Base-by-base conservation (phyloP, 2,329 filamentous ascomycete species). In the Aaosphaeria arxii region DNA sequence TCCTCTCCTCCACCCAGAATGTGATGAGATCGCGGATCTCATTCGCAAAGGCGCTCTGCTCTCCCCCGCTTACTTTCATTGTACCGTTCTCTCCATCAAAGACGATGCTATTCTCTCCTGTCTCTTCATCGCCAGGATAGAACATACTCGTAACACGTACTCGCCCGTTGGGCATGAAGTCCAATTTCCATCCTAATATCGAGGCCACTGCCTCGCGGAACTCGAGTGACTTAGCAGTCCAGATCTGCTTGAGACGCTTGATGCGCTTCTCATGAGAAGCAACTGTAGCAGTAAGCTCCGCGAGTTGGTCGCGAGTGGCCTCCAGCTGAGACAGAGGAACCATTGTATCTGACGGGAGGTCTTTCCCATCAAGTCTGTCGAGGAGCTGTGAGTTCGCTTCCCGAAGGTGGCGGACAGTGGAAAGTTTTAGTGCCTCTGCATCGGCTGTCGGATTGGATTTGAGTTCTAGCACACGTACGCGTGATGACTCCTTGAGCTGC, bases 1-100 rank as follows among this genome's bases (percentile, higher is more conserved):
- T 91, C 74, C 91, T 85, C 61, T 94, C 91, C 63, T 95, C 83
- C 1, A 97, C 92, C 92, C 94, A 99, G 70, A 96, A 97, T 55
- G 90, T 87, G 63, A 96, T 92, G 67, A 91, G 83, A 62, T 89
- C 87, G 55, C 82, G 82, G 54, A 99, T 96, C 70, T 91, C 86
- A 47, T 82, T 75, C 1, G 91, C 94, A 71, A 99, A 99, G 9
- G 84, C 79, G 64, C 89, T 95, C 64, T 88, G 82, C 1, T 91
- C 89, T 0, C 94, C 94, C 1, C 94, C 94, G 32, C 87, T 89
- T 48, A 99, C 88, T 78, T 99, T 99, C 94, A 99, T 99, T 1
- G 91, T 96, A 6, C 92, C 94, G 49, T 88, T 85, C 73, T 96
- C 91, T 44, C 91, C 91, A 70, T 96, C 91, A 68, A 96, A 96